Evolutionary conservation across 441 rosid genomes (phyloP), one percentile per base, ranked within the genome.

Genomic region (Macaranga tanarius): DNA sequence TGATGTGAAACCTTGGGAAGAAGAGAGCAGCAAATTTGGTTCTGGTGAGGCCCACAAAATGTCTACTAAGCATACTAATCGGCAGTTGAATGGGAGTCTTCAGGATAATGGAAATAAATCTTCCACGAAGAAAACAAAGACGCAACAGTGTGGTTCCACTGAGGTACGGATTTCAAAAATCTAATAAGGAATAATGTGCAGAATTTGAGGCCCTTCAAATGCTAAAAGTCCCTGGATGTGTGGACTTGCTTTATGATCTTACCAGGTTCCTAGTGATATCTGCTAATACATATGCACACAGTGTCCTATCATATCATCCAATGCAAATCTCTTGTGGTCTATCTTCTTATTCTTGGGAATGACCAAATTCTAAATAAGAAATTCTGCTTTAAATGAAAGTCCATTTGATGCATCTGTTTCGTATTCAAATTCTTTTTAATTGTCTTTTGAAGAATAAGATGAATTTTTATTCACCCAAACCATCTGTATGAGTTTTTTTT

Each of bases 141-240:
- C 79, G 68, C 81, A 84, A 52, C 69, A 54, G 28, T 80, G 77
- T 76, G 88, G 84, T 77, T 92, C 96, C 34, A 85, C 79, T 56
- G 91, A 87, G 95, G 97, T 89, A 83, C 55, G 76, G 12, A 66
- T 38, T 56, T 69, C 20, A 70, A 67, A 70, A 20, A 31, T 62
- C 22, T 10, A 28, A 47, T n/a, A 5, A 20, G 22, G 11, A 16
- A 38, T 34, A 15, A 23, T 20, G 1, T 44, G 9, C 25, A 11
- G 52, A 76, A 51, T 1, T 65, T 44, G 57, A 23, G 5, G 22
- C 28, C 28, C 25, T 22, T n/a, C 22, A 31, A 44, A 25, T 54
- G 19, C 50, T n/a, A n/a, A 54, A 11, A n/a, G 11, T 20, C 51
- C 56, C 1, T 40, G 16, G 50, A 58, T 59, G 48, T 75, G 20